These are phyloP conservation scores for Neonectria faginata DNA, from an alignment of 2,329 filamentous ascomycete species.

Conservation along the genomic window DNA sequence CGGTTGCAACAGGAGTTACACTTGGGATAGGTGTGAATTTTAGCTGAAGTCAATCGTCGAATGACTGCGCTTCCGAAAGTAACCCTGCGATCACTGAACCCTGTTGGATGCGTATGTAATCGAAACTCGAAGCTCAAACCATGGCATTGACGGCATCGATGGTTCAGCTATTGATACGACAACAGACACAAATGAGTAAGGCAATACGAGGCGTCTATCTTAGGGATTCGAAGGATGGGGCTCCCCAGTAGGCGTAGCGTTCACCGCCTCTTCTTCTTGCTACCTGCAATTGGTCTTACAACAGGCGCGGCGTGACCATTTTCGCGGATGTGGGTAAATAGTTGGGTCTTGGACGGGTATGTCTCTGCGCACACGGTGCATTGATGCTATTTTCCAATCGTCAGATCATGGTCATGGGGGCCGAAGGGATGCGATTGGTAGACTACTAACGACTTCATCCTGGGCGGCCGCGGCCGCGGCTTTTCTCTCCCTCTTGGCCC, in stretches of 20 bases:
- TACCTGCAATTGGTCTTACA: slow-evolving; percentile 33
- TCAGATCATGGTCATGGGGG: background rate
- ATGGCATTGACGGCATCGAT: background rate
- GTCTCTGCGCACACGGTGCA: slow-evolving; percentile 59
- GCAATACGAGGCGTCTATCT: background rate
- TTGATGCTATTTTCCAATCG: slow-evolving; percentile 48
- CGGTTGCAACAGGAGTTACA: slow-evolving; percentile 30
- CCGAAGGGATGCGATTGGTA: background rate
- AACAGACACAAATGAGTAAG: background rate
- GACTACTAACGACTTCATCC: slow-evolving; percentile 50
- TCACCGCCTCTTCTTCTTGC: slow-evolving; percentile 55
- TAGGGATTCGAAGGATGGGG: background rate
- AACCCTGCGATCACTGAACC: background rate
- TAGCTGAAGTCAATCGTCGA: background rate
- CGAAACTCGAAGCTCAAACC: background rate
- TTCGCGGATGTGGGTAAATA: slow-evolving; percentile 80
- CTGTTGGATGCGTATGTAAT: background rate
- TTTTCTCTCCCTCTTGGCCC: slow-evolving; percentile 63
- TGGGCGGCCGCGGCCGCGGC: slow-evolving; percentile 56
- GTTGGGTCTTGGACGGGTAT: slow-evolving; percentile 73
- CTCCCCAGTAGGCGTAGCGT: background rate
- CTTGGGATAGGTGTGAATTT: slow-evolving; percentile 40
- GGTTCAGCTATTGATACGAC: background rate
- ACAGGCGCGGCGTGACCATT: slow-evolving; percentile 71
- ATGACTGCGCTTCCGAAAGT: background rate